These are phyloP conservation scores for Pezicula rhizophila DNA, from an alignment of 2,329 filamentous ascomycete species.

Conservation along the genomic window DNA sequence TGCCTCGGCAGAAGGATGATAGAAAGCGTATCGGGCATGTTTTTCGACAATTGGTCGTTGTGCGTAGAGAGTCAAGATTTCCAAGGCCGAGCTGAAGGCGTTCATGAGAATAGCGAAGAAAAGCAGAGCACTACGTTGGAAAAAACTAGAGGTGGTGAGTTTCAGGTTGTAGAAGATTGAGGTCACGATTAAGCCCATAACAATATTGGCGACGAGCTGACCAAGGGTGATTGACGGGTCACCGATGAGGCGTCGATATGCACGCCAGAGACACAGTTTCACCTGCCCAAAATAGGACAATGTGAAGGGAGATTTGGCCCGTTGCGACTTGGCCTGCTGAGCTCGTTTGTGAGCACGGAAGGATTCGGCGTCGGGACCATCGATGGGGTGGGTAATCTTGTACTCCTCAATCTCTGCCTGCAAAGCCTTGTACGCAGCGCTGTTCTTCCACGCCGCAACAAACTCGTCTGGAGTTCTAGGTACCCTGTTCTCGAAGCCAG, in stretches of 20 bases:
- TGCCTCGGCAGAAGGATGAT: slow-evolving; percentile 82
- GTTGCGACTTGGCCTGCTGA: too few species aligned
- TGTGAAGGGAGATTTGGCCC: slow-evolving; percentile 7
- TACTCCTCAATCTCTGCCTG: slow-evolving; percentile 44
- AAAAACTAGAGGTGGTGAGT: slow-evolving; percentile 48
- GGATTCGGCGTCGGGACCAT: slow-evolving; percentile 24
- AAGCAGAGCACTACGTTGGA: slow-evolving; percentile 51
- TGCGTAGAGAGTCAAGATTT: slow-evolving; percentile 67
- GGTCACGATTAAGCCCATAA: slow-evolving; percentile 56
- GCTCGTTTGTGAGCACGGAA: slow-evolving; percentile 20
- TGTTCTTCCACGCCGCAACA: slow-evolving; percentile 39
- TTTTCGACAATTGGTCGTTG: slow-evolving; percentile 89
- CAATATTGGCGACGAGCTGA: slow-evolving; percentile 20
- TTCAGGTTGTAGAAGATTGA: slow-evolving; percentile 56
- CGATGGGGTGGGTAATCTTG: slow-evolving; percentile 30
- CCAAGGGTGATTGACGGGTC: slow-evolving; percentile 64
- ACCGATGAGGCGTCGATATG: slow-evolving; percentile 66
- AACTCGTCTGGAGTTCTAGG: slow-evolving; percentile 49
- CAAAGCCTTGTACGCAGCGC: slow-evolving; percentile 34
- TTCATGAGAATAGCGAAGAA: slow-evolving; percentile 63
- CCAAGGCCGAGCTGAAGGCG: slow-evolving; percentile 52
- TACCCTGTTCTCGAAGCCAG: slow-evolving; percentile 43
- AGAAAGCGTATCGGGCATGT: slow-evolving; percentile 78
- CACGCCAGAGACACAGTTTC: slow-evolving; percentile 72
- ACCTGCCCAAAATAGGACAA: slow-evolving; percentile 70